Conservation (phyloP, 1,139 yeast species). For the Geotrichum histeridarum region DNA sequence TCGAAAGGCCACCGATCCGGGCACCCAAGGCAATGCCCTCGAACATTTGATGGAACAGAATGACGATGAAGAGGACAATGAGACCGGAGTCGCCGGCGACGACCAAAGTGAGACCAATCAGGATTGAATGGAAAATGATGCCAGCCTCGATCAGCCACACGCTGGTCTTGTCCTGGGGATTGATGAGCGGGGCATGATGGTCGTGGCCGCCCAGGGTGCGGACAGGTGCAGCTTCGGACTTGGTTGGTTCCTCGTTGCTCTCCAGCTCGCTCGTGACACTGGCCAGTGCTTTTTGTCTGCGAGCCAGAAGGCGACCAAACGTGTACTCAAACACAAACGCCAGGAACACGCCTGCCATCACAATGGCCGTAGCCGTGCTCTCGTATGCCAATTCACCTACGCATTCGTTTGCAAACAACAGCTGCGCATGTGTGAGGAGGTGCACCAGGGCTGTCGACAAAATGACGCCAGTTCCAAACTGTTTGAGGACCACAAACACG, state of each 20-base stretch:
- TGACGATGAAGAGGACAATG: slow-evolving; percentile 66
- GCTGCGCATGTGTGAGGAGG: slow-evolving; percentile 70
- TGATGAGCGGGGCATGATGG: slow-evolving; percentile 17
- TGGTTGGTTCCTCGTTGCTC: slow-evolving; percentile 7
- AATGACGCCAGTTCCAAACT: slow-evolving; percentile 87
- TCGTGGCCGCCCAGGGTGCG: slow-evolving; percentile 15
- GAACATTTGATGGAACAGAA: slow-evolving; percentile 85
- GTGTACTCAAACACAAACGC: slow-evolving; percentile 37
- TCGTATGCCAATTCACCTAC: slow-evolving; percentile 46
- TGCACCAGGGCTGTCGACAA: slow-evolving; percentile 86
- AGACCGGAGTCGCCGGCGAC: slow-evolving; percentile 63
- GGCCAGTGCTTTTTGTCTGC: slow-evolving; percentile 17
- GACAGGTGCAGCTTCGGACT: not conserved
- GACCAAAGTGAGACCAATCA: slow-evolving; percentile 70
- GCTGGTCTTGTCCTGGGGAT: slow-evolving; percentile 30
- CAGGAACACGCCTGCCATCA: slow-evolving; percentile 38
- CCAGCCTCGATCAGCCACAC: slow-evolving; percentile 72
- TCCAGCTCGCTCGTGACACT: slow-evolving; percentile 5
- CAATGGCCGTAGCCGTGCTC: slow-evolving; percentile 37
- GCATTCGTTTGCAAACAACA: slow-evolving; percentile 49
- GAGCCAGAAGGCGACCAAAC: slow-evolving; percentile 27
- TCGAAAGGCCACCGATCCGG: slow-evolving; percentile 49
- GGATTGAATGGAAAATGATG: slow-evolving; percentile 71
- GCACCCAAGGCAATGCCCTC: slow-evolving; percentile 90
- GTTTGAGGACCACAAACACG: slow-evolving; percentile 29